Conservation (phyloP, 306 rosid genomes). For the Neltuma alba region DNA sequence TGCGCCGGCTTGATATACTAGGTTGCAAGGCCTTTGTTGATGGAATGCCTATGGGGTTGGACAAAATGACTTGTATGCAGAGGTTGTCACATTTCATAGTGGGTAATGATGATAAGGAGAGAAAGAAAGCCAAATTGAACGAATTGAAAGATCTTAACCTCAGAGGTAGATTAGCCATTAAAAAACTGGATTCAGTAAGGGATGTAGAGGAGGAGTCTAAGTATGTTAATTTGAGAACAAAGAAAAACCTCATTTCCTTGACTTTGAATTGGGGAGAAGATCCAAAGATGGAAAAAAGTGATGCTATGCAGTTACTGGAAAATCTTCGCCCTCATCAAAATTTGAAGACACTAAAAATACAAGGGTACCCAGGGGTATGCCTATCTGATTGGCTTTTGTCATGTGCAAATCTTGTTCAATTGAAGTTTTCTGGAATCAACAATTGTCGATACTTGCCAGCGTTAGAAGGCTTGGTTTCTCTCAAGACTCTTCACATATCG, state of each 20-base stretch:
- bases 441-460: background rate
- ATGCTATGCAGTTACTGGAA: background rate
- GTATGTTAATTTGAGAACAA: background rate
- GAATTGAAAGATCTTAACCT: background rate
- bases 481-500: accelerated
- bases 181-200: background rate
- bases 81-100: background rate
- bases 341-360: background rate
- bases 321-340: background rate
- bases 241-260: background rate
- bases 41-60: background rate
- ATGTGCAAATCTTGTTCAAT: background rate
- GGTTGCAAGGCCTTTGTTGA: background rate
- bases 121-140: background rate
- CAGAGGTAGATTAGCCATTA: background rate
- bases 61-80: background rate
- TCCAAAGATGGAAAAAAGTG: background rate
- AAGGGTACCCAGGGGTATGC: background rate
- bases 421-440: accelerated
- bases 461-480: background rate
- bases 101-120: background rate
- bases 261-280: accelerated
- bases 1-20: background rate
- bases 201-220: background rate
- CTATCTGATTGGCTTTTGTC: background rate